Base-by-base conservation (phyloP, 2,329 filamentous ascomycete species). In the Cadophora gregata region DNA sequence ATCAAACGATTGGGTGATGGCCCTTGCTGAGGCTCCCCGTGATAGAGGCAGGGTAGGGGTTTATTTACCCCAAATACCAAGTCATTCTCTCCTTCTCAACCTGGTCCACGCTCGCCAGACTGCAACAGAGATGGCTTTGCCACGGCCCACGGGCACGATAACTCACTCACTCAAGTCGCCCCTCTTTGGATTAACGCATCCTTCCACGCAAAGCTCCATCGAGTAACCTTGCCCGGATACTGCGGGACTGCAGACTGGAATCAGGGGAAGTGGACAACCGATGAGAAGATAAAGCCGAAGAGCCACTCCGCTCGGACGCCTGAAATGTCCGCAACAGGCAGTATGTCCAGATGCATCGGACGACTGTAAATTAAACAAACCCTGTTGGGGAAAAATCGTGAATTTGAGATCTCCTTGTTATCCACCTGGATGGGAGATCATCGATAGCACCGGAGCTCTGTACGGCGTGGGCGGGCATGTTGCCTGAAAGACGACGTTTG, bases 401-500 rank as follows among this genome's bases (percentile, higher is more conserved):
- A 59, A 59, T 25, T 36, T 38, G 24, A 38, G 48, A 55, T 56
- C 48, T 63, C 51, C 62, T 47, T 27, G 25, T 63, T 12, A 56
- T 58, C 38, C 55, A 38, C 36, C 10, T 59, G 38, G 55, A n/a
- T 25, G 31, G 55, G 36, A 59, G 55, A 59, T 59, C 55, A 59
- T 59, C 55, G 31, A 59, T 38, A 36, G 24, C 19, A 21, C 42
- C 55, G 31, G 42, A 47, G 8, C 6, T 47, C 42, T 47, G 38
- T 33, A 33, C 31, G 5, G n/a, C n/a, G 14, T 21, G 8, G 19
- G 55, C 55, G 55, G 55, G 31, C 55, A 59, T 42, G 55, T 25
- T 59, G 31, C 55, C 55, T 59, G 56, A 59, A 59, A 56, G 19
- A 24, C n/a, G 24, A 59, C 24, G 8, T 47, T 36, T 4, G 31